These are phyloP conservation scores for Tephrocybe sp. DNA, from an alignment of 768 basidiomycete species.

Conservation along the genomic window DNA sequence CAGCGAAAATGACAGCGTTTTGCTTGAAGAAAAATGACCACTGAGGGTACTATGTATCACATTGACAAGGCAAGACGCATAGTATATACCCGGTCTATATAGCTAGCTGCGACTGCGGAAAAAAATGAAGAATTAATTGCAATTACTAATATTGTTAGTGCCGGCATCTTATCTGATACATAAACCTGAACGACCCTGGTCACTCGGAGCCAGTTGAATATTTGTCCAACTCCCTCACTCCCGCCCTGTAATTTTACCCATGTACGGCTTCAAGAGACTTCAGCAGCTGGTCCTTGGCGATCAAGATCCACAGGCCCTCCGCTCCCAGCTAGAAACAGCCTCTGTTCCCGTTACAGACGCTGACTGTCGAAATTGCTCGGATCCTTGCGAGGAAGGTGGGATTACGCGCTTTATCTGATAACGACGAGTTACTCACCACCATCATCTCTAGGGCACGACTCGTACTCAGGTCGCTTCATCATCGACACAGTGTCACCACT, in stretches of 20 bases:
- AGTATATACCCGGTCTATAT: too few species aligned
- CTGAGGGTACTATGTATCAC: too few species aligned
- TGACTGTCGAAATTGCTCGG: conserved; percentile 72
- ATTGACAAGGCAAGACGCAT: too few species aligned
- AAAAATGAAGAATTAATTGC: too few species aligned
- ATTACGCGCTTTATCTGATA: conserved; percentile 25
- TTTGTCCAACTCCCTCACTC: conserved; percentile 12
- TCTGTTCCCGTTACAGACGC: conserved; percentile 65
- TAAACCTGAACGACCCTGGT: conserved; percentile 4
- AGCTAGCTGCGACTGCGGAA: too few species aligned
- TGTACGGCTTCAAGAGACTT: conserved; percentile 41
- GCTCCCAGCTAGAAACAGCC: conserved; percentile 52
- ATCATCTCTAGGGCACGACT: conserved; percentile 62
- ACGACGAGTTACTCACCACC: conserved; percentile 20
- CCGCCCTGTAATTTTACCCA: conserved; percentile 18
- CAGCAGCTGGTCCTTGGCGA: conserved; percentile 42
- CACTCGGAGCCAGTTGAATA: background rate
- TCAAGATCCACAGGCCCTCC: conserved; percentile 37
- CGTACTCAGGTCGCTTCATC: conserved; percentile 70
- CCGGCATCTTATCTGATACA: conserved; percentile 30
- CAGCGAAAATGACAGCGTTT: too few species aligned
- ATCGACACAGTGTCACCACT: conserved; percentile 80
- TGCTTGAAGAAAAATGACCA: too few species aligned
- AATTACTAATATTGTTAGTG: too few species aligned
- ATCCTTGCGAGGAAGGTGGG: conserved; percentile 75